phyloP scores from a whole-genome alignment of 2,329 filamentous ascomycete genomes.

The Parascedosporium putredinis region DNA sequence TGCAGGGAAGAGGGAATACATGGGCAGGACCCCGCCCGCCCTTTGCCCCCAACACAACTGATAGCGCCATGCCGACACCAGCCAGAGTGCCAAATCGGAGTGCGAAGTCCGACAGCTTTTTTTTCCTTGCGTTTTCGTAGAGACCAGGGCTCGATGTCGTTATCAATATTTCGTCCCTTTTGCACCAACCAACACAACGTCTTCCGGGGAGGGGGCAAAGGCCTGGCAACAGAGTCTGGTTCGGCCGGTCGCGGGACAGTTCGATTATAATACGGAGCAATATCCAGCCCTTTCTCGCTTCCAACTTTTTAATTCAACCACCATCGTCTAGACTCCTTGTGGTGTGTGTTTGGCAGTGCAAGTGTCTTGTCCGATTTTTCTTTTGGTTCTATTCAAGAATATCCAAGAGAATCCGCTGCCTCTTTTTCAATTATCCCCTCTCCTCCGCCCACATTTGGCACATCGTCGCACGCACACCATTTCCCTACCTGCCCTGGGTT shows the following conservation, averaged over 20 bases:
- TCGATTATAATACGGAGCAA: background rate
- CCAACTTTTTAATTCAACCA: background rate
- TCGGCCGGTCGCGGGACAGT: too few relatives aligned
- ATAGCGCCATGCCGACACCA: slow-evolving; percentile 2
- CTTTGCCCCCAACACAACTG: too few relatives aligned
- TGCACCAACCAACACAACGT: background rate
- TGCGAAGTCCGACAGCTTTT: background rate
- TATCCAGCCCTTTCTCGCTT: background rate
- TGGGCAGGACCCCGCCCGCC: background rate
- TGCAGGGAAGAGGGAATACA: background rate
- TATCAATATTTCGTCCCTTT: background rate
- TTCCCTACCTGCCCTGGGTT: too few relatives aligned
- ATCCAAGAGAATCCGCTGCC: too few relatives aligned
- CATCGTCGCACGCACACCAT: too few relatives aligned
- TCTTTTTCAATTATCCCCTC: too few relatives aligned
- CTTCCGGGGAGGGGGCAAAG: background rate
- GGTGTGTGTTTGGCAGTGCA: background rate
- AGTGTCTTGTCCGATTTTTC: background rate
- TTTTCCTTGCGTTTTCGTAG: background rate
- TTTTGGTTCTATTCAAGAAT: too few relatives aligned
- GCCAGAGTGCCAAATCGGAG: slow-evolving; percentile 4
- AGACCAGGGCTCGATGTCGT: slow-evolving; percentile 4
- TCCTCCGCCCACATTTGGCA: too few relatives aligned
- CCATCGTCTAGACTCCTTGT: background rate
- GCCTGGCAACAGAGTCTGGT: too few relatives aligned